Percentiles rank a stretch among this genome's conserved stretches.
Evolutionary conservation across 208 protist species (phyloP).

Genomic region (Zelonia costaricensis): DNA sequence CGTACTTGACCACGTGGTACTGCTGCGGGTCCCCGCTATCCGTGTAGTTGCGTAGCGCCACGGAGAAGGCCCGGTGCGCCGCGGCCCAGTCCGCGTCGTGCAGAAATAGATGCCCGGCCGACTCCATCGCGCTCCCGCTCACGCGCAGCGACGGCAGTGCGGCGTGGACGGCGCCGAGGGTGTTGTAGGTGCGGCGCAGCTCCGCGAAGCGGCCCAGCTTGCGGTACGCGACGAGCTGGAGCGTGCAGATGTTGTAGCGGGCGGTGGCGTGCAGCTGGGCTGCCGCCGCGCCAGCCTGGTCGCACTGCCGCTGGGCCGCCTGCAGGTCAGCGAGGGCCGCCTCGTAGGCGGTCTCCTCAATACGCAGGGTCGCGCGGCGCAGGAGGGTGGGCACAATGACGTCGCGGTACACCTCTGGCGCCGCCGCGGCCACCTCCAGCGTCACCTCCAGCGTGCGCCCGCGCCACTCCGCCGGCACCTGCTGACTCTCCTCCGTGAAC

Average conservation of each 20-base stretch:
- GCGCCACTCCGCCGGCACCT: constrained; percentile 53
- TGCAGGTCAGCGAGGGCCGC: constrained; percentile 18
- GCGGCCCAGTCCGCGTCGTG: constrained; percentile 86
- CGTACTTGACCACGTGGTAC: constrained; percentile 88
- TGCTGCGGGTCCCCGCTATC: constrained; percentile 94
- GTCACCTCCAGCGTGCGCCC: constrained; percentile 67
- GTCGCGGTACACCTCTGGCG: constrained; percentile 27
- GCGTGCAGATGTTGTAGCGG: constrained; percentile 10
- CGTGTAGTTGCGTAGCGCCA: constrained; percentile 93
- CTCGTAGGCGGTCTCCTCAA: constrained; percentile 15
- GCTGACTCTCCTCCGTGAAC: constrained; percentile 86
- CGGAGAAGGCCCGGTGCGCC: constrained; percentile 94
- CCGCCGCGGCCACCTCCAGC: constrained; percentile 53
- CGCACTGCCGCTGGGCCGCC: constrained; percentile 14
- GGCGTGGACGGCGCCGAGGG: constrained; percentile 30
- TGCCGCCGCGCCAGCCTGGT: not conserved
- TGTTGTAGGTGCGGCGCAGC: constrained; percentile 49
- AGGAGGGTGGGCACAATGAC: constrained; percentile 94
- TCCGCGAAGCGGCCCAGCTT: constrained; percentile 22
- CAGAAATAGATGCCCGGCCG: constrained; percentile 85
- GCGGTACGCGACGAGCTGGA: constrained; percentile 22
- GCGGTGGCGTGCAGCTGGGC: constrained; percentile 21
- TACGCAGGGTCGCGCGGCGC: constrained; percentile 27
- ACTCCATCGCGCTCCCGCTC: constrained; percentile 93
- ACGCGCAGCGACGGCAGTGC: constrained; percentile 90